Percentiles rank a stretch among this genome's conserved stretches.
Conservation (phyloP, 257 asterid species). For the Solanum chilense region DNA sequence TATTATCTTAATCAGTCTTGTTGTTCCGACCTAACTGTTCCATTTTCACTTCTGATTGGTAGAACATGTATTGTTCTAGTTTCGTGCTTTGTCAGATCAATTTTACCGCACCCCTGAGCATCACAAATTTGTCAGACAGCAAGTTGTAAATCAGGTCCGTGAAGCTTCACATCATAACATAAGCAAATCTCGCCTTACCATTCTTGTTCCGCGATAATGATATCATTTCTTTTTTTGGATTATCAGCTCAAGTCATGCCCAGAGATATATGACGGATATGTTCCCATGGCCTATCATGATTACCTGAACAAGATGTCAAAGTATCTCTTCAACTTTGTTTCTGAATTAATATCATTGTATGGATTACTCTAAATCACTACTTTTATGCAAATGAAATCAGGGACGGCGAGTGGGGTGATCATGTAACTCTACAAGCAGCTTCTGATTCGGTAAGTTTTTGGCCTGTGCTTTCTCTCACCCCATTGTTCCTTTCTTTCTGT, state of each 20-base stretch:
- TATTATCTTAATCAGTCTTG: background rate
- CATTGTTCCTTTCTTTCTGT: background rate
- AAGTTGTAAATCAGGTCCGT: conserved; percentile 82
- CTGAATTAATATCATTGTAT: conserved; percentile 7
- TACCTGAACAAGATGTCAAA: conserved; percentile 78
- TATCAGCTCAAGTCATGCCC: conserved; percentile 69
- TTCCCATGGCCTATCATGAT: conserved; percentile 80
- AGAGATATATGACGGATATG: conserved; percentile 82
- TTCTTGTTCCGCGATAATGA: conserved; percentile 1
- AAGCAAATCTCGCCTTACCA: background rate
- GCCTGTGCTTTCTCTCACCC: background rate
- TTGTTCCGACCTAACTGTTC: background rate
- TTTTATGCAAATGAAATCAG: conserved; percentile 25
- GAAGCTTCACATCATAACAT: background rate
- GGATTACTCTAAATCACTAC: background rate
- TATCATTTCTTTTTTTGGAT: conserved; percentile 10
- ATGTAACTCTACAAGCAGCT: conserved; percentile 96
- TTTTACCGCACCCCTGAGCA: conserved; percentile 90
- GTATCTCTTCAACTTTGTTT: conserved; percentile 29
- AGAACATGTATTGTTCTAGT: conserved; percentile 27
- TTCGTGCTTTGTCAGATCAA: conserved; percentile 91
- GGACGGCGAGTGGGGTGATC: conserved; percentile 98
- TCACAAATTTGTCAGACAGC: conserved; percentile 83
- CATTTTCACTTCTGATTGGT: background rate
- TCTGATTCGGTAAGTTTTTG: conserved; percentile 70